phyloP scores from a whole-genome alignment of 2,329 filamentous ascomycete genomes.

The Clarireedia hainanense region DNA sequence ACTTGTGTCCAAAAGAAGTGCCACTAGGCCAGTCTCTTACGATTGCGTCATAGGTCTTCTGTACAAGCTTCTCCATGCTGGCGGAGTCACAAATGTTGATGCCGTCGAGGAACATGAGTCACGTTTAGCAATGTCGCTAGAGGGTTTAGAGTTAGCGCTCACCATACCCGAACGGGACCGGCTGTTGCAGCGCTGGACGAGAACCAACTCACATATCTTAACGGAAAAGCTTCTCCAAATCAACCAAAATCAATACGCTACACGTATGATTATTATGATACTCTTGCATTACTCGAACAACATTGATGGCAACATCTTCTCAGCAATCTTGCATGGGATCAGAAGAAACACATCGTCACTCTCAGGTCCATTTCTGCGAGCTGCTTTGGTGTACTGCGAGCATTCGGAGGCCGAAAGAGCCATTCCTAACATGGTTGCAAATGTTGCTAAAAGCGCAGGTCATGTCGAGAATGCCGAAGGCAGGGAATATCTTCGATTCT shows the following conservation, averaged over 20 bases:
- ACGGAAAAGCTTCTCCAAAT: conserved; percentile 58
- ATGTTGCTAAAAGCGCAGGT: conserved; percentile 19
- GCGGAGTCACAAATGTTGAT: conserved; percentile 16
- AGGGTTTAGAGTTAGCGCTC: conserved; percentile 32
- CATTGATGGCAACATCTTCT: conserved; percentile 45
- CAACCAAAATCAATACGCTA: conserved; percentile 46
- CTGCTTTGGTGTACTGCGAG: conserved; percentile 26
- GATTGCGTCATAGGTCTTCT: conserved; percentile 44
- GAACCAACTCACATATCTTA: conserved; percentile 41
- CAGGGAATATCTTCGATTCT: conserved; percentile 27
- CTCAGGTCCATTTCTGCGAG: conserved; percentile 24
- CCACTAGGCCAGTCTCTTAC: conserved; percentile 46
- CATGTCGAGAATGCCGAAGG: conserved; percentile 25
- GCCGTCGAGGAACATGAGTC: background rate
- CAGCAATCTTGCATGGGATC: conserved; percentile 27
- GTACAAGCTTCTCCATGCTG: conserved; percentile 28
- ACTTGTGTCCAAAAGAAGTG: conserved; percentile 42
- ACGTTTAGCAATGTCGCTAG: background rate
- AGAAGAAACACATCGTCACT: conserved; percentile 12
- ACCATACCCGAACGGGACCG: conserved; percentile 39
- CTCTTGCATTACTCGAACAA: conserved; percentile 40
- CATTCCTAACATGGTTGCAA: conserved; percentile 16
- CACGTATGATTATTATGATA: conserved; percentile 47
- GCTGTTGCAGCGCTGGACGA: conserved; percentile 37
- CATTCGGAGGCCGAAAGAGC: conserved; percentile 18